phyloP scores from a whole-genome alignment of 805 yeast genomes.

The Debaryomyces prosopidis region DNA sequence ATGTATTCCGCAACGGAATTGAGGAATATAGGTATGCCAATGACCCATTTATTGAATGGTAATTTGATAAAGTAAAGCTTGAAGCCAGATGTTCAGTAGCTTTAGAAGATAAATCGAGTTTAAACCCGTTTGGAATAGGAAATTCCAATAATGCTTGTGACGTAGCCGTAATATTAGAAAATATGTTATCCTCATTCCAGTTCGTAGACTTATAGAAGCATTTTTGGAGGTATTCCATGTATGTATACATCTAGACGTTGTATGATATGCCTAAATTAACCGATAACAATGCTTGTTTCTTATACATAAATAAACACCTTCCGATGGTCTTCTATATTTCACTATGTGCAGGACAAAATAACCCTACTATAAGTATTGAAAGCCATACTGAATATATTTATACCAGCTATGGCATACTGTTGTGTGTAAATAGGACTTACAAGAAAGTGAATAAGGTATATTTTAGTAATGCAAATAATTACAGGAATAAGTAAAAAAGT shows the following conservation, averaged over 20 bases:
- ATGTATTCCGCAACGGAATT: constrained; percentile 49
- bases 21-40: constrained; percentile 79
- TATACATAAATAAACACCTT: not conserved
- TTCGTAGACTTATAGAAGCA: constrained; percentile 68
- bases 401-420: too few relatives aligned
- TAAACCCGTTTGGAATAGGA: constrained; percentile 64
- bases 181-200: constrained; percentile 81
- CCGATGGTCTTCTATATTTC: not conserved
- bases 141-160: constrained; percentile 73
- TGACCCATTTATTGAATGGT: constrained; percentile 72
- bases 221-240: constrained; percentile 83
- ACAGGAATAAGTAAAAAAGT: not conserved
- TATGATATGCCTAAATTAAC: not conserved
- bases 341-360: constrained; percentile 4
- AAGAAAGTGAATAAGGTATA: too few relatives aligned
- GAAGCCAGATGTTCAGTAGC: constrained; percentile 71
- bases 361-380: too few relatives aligned
- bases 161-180: constrained; percentile 72
- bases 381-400: not conserved
- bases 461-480: too few relatives aligned
- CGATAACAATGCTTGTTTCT: too few relatives aligned
- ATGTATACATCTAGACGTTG: constrained; percentile 56
- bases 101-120: constrained; percentile 66
- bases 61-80: constrained; percentile 66
- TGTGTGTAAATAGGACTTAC: too few relatives aligned